A percentile compares a stretch with the other conserved stretches of the same genome.
These are phyloP conservation scores for Eucalyptus lansdowneana DNA, from an alignment of 345 rosid species.

Conservation along the genomic window DNA sequence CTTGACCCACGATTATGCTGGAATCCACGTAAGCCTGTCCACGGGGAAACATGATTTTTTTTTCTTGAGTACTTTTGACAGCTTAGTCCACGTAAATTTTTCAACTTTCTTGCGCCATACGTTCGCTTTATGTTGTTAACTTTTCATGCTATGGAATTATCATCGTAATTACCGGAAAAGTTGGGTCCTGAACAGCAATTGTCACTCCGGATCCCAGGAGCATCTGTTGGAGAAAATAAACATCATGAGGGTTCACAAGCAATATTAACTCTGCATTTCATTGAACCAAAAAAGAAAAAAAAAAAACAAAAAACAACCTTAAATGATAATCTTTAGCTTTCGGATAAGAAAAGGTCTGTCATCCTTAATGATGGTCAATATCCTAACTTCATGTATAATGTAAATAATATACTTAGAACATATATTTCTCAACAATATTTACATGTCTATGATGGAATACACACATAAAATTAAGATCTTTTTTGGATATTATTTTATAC, in stretches of 20 bases:
- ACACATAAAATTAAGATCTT: background rate
- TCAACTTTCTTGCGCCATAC: background rate
- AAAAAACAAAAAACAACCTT: background rate
- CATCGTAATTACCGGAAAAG: slow-evolving; percentile 27
- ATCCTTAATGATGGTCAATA: background rate
- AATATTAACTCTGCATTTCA: background rate
- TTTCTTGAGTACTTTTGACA: background rate
- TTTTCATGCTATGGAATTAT: background rate
- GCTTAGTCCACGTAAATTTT: background rate
- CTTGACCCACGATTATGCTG: slow-evolving; percentile 92
- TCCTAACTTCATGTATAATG: background rate
- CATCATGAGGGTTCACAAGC: background rate
- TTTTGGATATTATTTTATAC: background rate
- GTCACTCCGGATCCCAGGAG: slow-evolving; percentile 26
- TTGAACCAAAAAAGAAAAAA: background rate
- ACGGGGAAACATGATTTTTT: background rate
- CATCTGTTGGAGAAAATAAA: slow-evolving; percentile 12
- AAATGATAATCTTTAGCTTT: background rate
- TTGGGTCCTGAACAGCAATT: slow-evolving; percentile 33
- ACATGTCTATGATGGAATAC: background rate
- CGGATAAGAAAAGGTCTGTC: background rate
- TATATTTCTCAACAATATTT: background rate
- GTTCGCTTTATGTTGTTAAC: background rate
- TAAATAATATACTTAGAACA: background rate
- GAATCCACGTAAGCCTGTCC: slow-evolving; percentile 96